A percentile compares a stretch with the other conserved stretches of the same genome.
These are phyloP conservation scores for Hibiscus tridactylites DNA, from an alignment of 345 rosid genomes.

Conservation along the genomic window DNA sequence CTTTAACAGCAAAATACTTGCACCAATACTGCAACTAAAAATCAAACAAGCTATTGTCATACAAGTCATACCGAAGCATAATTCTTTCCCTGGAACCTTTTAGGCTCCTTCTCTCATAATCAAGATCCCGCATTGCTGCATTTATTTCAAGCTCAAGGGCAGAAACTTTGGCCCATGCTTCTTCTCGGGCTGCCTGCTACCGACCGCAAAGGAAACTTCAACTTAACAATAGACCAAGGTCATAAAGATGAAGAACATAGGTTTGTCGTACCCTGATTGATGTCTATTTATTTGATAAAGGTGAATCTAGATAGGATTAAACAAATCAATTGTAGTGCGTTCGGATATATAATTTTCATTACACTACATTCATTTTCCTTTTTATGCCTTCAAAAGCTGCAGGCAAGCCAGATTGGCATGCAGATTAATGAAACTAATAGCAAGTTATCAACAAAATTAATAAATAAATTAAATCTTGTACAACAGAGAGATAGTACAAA, in stretches of 20 bases:
- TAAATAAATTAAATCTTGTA: too few species aligned
- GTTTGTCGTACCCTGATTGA: not conserved
- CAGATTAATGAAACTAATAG: not conserved
- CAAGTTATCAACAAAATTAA: not conserved
- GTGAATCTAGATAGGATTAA: not conserved
- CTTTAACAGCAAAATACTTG: not conserved
- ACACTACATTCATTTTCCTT: not conserved
- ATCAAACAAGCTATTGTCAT: not conserved
- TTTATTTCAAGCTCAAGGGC: conserved; percentile 78
- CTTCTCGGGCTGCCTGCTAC: conserved; percentile 99
- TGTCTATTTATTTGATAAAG: not conserved
- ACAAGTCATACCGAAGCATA: conserved; percentile 75
- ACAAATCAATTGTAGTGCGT: not conserved
- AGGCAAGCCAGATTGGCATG: not conserved
- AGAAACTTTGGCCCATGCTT: conserved; percentile 96
- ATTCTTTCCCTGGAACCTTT: conserved; percentile 97
- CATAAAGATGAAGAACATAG: conserved; percentile 5
- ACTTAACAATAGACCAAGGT: conserved; percentile 27
- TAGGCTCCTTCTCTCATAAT: conserved; percentile 79
- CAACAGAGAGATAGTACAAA: not conserved
- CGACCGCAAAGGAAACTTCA: conserved; percentile 56
- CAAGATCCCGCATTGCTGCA: conserved; percentile 76
- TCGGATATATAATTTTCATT: not conserved
- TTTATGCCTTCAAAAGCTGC: not conserved
- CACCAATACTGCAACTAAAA: not conserved